Evolutionary conservation across 1,284 basidiomycete species (phyloP).

Genomic region (Neolentinus lepideus): DNA sequence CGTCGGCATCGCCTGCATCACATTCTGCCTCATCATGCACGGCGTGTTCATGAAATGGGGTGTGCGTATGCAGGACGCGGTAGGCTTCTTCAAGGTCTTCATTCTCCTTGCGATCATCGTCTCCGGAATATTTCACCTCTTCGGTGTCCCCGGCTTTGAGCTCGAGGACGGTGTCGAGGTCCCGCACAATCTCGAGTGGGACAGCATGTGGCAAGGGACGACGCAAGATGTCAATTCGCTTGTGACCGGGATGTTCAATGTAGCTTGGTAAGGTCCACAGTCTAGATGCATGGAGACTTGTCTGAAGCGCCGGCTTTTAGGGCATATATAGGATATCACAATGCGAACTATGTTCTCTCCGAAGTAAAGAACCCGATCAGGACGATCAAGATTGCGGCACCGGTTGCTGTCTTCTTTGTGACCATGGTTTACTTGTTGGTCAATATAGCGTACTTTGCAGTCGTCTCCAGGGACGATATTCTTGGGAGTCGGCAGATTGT

Average conservation of each 20-base stretch:
- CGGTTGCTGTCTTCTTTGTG: conserved; percentile 50
- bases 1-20: conserved; percentile 47
- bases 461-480: conserved; percentile 59
- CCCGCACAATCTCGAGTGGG: conserved; percentile 46
- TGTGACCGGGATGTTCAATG: conserved; percentile 55
- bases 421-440: conserved; percentile 51
- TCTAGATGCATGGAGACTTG: no score
- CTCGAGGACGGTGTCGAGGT: conserved; percentile 34
- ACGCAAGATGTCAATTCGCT: conserved; percentile 43
- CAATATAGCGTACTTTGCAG: conserved; percentile 65
- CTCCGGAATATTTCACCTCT: conserved; percentile 53
- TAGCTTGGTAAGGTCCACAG: conserved; percentile 46
- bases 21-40: conserved; percentile 52
- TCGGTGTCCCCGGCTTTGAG: conserved; percentile 37
- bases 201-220: conserved; percentile 50
- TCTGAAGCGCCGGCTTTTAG: conserved; percentile 22
- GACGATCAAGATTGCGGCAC: conserved; percentile 61
- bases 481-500: conserved; percentile 51
- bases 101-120: conserved; percentile 49
- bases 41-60: conserved; percentile 49
- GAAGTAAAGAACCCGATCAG: conserved; percentile 59
- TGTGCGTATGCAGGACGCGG: conserved; percentile 54
- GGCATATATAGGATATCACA: conserved; percentile 65
- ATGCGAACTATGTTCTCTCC: conserved; percentile 65
- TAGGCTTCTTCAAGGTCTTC: conserved; percentile 60